Percentiles rank a stretch among this genome's conserved stretches.
These are phyloP conservation scores for Microdochium trichocladiopsis DNA, from an alignment of 2,329 filamentous ascomycete genomes.

Conservation along the genomic window DNA sequence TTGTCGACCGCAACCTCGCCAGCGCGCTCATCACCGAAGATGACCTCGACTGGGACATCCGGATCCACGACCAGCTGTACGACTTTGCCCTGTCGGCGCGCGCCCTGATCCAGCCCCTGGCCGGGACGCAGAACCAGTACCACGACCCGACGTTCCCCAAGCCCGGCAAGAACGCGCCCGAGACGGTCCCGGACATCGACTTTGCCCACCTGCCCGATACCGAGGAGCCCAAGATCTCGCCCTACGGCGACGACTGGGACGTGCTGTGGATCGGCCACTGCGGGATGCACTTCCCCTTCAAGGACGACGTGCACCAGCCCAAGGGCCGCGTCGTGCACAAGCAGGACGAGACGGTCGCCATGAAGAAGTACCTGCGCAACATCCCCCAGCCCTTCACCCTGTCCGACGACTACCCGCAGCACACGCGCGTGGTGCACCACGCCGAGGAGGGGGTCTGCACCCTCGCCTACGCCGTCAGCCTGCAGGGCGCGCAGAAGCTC, in stretches of 20 bases:
- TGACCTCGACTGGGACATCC: slow-evolving; percentile 40
- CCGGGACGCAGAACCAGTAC: slow-evolving; percentile 4
- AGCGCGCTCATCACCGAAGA: slow-evolving; percentile 38
- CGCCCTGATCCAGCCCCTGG: slow-evolving; percentile 11
- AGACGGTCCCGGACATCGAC: slow-evolving; percentile 5
- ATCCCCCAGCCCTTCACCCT: slow-evolving; percentile 25
- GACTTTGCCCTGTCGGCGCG: slow-evolving; percentile 15
- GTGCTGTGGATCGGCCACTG: slow-evolving; percentile 42
- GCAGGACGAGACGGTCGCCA: slow-evolving; percentile 25
- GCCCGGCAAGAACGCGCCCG: slow-evolving; percentile 3
- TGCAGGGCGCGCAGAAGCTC: slow-evolving; percentile 29
- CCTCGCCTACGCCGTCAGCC: slow-evolving; percentile 34
- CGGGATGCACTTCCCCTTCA: slow-evolving; percentile 19
- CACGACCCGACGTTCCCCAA: slow-evolving; percentile 18
- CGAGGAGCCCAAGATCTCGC: slow-evolving; percentile 18
- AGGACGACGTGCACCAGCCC: slow-evolving; percentile 5
- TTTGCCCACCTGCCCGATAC: slow-evolving; percentile 11
- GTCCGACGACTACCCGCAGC: slow-evolving; percentile 23
- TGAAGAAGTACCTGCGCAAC: slow-evolving; percentile 17
- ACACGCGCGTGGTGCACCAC: slow-evolving; percentile 34
- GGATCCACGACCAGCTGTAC: slow-evolving; percentile 30
- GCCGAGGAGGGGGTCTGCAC: slow-evolving; percentile 27
- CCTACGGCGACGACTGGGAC: slow-evolving; percentile 43
- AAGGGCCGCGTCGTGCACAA: slow-evolving; percentile 17
- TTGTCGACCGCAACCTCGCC: slow-evolving; percentile 34